These are phyloP conservation scores for Termitomyces sp. DNA, from an alignment of 768 basidiomycete genomes.

Conservation along the genomic window DNA sequence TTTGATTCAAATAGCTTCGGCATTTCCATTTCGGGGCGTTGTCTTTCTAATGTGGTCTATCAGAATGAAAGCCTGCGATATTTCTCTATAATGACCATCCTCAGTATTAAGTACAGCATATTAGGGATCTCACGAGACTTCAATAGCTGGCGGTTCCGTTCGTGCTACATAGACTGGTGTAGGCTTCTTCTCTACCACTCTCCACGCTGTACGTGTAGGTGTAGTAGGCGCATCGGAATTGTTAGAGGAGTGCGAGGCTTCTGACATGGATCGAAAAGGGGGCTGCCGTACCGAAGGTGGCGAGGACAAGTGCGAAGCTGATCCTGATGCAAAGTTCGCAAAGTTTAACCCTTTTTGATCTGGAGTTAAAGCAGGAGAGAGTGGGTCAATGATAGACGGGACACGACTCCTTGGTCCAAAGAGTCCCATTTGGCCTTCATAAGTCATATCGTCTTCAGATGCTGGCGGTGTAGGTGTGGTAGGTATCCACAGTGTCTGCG, in stretches of 20 bases:
- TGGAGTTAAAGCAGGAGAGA: not conserved
- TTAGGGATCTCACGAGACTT: not conserved
- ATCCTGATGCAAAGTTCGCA: not conserved
- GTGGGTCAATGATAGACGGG: not conserved
- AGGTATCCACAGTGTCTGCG: constrained; percentile 6
- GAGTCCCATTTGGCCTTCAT: constrained; percentile 5
- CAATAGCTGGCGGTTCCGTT: not conserved
- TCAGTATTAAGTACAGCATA: not conserved
- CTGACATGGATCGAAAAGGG: constrained; percentile 1
- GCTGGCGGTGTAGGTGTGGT: not conserved
- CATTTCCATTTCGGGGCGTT: not conserved
- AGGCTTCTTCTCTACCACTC: constrained; percentile 5
- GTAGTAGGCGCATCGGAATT: not conserved
- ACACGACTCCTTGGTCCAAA: constrained; percentile 10
- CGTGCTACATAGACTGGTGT: not conserved
- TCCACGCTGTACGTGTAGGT: constrained; percentile 11
- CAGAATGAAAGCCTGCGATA: not conserved
- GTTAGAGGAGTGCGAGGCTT: not conserved
- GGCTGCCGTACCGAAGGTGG: not conserved
- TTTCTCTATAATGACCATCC: not conserved
- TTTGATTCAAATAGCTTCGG: not conserved
- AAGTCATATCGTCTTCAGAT: not conserved
- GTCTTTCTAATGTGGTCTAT: not conserved
- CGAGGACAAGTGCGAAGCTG: not conserved
- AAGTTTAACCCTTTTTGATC: not conserved